Base-by-base conservation (phyloP, 2,329 filamentous ascomycete genomes). In the Colletotrichum sp. region DNA sequence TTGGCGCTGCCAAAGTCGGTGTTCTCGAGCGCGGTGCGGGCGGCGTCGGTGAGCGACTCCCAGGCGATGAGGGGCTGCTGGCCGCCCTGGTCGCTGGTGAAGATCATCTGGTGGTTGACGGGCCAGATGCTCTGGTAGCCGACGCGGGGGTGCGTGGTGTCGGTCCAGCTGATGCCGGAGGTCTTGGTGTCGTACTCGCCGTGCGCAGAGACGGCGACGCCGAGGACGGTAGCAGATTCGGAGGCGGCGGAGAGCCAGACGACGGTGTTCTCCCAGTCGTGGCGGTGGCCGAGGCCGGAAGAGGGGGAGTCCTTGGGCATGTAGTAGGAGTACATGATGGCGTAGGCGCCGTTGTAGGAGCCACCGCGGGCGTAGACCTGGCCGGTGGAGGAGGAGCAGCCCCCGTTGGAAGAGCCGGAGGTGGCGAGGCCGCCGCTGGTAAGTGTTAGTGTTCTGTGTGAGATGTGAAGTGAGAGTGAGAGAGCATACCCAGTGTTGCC, bases 401-500 rank as follows among this genome's bases (percentile, higher is more conserved):
- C 80, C n/a, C 79, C 78, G 72, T 72, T 81, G 28, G 79, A 72
- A 43, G 68, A 66, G n/a, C 82, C 83, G 12, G 78, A 75, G 28
- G 81, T 67, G 7, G 75, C 60, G 3, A 84, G 79, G 61, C 84
- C 83, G 57, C 78, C 81, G 57, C 82, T 83, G 55, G 6, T 3
- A 13, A 10, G 12, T 36, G 61, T 78, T 65, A 78, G 78, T 34
- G 4, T 64, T 39, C 18, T 39, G 61, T 0, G 15, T 43, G 43
- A 48, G 43, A 48, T 5, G 6, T 16, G 55, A 9, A 28, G 2
- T 30, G 30, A 43, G 13, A 39, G 48, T 6, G 39, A 7, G 26
- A 34, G n/a, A 21, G 78, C 85, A 75, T 81, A 92, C 91, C 87
- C 85, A 18, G 89, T 92, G 78, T 93, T 86, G 4, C 92, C 92